Conservation (phyloP, 805 yeast species). For the Zygosaccharomyces bisporus region DNA sequence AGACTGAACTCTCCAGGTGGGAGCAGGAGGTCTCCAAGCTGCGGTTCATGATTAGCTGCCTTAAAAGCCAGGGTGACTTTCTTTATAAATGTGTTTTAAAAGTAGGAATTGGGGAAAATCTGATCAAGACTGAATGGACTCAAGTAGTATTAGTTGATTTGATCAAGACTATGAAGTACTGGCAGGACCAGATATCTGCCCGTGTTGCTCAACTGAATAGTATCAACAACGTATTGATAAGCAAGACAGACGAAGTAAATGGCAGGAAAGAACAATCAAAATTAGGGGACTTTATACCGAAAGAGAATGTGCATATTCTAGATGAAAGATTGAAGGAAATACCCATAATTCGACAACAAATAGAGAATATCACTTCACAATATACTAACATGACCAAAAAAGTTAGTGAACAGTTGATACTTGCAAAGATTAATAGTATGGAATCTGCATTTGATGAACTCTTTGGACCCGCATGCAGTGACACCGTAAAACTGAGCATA, state of each 20-base stretch:
- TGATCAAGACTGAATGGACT: conserved; percentile 27
- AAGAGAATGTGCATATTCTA: conserved; percentile 33
- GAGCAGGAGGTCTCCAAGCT: conserved; percentile 43
- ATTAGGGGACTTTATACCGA: conserved; percentile 49
- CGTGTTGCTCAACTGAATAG: conserved; percentile 36
- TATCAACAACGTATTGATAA: conserved; percentile 37
- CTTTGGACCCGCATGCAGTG: conserved; percentile 26
- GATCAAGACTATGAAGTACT: conserved; percentile 24
- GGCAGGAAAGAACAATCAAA: conserved; percentile 24
- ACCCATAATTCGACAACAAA: conserved; percentile 30
- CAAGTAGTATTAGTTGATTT: conserved; percentile 21
- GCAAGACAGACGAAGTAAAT: not conserved
- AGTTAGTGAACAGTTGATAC: conserved; percentile 24
- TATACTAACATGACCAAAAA: conserved; percentile 33
- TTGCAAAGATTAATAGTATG: conserved; percentile 22
- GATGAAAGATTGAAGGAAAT: conserved; percentile 35
- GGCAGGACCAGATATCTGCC: conserved; percentile 36
- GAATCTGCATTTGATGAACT: conserved; percentile 21
- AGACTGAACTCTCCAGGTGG: conserved; percentile 38
- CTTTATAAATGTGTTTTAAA: conserved; percentile 34
- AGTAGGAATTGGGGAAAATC: conserved; percentile 32
- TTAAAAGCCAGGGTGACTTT: conserved; percentile 45
- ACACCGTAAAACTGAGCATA: conserved; percentile 26
- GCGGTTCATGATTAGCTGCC: conserved; percentile 44
- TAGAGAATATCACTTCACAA: conserved; percentile 31